These are phyloP conservation scores for Rugonectria rugulosa DNA, from an alignment of 2,329 filamentous ascomycete species.

Conservation along the genomic window DNA sequence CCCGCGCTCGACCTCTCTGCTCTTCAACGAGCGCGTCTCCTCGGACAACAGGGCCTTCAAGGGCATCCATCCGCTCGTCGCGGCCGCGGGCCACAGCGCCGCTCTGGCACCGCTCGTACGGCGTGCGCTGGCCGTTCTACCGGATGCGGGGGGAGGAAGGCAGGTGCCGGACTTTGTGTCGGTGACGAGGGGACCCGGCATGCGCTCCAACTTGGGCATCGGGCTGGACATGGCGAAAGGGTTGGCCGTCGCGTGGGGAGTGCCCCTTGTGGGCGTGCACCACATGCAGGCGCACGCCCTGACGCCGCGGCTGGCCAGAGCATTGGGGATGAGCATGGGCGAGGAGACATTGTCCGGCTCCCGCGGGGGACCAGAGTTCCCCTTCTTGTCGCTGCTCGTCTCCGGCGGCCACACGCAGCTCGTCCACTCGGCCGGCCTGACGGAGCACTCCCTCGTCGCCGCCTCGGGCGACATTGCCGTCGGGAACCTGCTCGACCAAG, in stretches of 20 bases:
- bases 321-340: slow-evolving; percentile 54
- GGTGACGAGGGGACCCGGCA: slow-evolving; percentile 90
- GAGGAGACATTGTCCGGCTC: slow-evolving; percentile 7
- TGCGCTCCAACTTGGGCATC: slow-evolving; percentile 78
- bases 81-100: slow-evolving; percentile 78
- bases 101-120: slow-evolving; percentile 73
- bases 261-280: slow-evolving; percentile 86
- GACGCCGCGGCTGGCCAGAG: slow-evolving; percentile 79
- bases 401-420: slow-evolving; percentile 94
- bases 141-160: slow-evolving; percentile 34
- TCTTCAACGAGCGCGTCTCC: slow-evolving; percentile 83
- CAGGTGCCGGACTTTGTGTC: slow-evolving; percentile 81
- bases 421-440: slow-evolving; percentile 73
- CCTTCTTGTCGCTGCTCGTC: slow-evolving; percentile 87
- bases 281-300: slow-evolving; percentile 98
- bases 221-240: slow-evolving; percentile 89
- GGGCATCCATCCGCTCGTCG: slow-evolving; percentile 81
- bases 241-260: slow-evolving; percentile 80
- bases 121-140: slow-evolving; percentile 66
- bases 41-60: slow-evolving; percentile 77
- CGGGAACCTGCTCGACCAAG: slow-evolving; percentile 89
- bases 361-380: slow-evolving; percentile 65
- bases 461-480: slow-evolving; percentile 82
- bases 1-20: slow-evolving; percentile 61
- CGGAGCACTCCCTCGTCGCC: slow-evolving; percentile 76